phyloP scores from a whole-genome alignment of 2,329 filamentous ascomycete species.

The Alternaria brassicae region DNA sequence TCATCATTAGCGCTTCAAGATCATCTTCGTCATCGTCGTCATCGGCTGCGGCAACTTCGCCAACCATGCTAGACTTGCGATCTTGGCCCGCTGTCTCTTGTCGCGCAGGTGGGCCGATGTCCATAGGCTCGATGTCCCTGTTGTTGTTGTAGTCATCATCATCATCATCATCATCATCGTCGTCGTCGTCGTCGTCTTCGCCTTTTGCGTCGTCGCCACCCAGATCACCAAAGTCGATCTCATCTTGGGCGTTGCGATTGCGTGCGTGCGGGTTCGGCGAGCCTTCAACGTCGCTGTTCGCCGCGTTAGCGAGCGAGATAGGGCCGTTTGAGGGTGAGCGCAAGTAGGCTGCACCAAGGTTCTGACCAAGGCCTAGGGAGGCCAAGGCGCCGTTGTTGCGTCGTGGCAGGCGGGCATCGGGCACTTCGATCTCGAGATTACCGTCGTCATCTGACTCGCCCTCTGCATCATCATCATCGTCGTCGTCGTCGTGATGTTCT shows the following conservation, averaged over 20 bases:
- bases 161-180: constrained; percentile 43
- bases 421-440: constrained; percentile 44
- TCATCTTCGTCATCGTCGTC: constrained; percentile 51
- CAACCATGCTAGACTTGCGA: constrained; percentile 19
- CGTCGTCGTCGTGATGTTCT: constrained; percentile 9
- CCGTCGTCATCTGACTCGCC: constrained; percentile 37
- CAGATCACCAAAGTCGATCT: constrained; percentile 48
- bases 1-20: constrained; percentile 54
- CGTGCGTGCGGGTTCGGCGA: constrained; percentile 35
- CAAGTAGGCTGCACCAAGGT: constrained; percentile 34
- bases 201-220: constrained; percentile 36
- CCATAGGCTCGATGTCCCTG: constrained; percentile 43
- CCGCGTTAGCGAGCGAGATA: constrained; percentile 54
- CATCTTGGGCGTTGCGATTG: constrained; percentile 29
- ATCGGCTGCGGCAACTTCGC: constrained; percentile 22
- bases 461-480: constrained; percentile 29
- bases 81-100: constrained; percentile 13
- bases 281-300: constrained; percentile 44
- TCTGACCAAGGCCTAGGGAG: constrained; percentile 36
- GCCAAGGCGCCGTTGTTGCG: constrained; percentile 29
- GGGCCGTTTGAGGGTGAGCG: constrained; percentile 48
- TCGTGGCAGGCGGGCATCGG: constrained; percentile 32
- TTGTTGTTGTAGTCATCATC: constrained; percentile 39
- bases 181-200: constrained; percentile 42
- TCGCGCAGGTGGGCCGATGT: constrained; percentile 43